These are phyloP conservation scores for Candida pseudoviswanathii DNA, from an alignment of 1,139 yeast genomes.

Conservation along the genomic window DNA sequence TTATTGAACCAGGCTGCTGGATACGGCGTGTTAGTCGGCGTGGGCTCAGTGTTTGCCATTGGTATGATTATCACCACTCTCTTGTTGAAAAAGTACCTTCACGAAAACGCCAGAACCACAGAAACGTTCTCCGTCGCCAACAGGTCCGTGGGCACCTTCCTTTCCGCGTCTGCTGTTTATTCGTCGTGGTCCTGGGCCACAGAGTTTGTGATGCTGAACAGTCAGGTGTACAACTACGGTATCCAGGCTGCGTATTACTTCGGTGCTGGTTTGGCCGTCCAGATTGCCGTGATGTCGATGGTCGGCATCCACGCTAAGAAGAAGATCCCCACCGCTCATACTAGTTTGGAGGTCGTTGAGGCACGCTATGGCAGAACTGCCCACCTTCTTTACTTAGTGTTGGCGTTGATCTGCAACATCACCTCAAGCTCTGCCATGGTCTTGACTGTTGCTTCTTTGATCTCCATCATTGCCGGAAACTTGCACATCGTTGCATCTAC, in stretches of 20 bases:
- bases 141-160: constrained; percentile 27
- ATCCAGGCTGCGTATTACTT: constrained; percentile 29
- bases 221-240: constrained; percentile 32
- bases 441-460: constrained; percentile 39
- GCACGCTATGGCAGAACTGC: constrained; percentile 31
- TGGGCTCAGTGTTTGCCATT: constrained; percentile 32
- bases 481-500: constrained; percentile 35
- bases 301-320: constrained; percentile 34
- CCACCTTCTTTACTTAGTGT: constrained; percentile 34
- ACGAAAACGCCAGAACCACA: constrained; percentile 30
- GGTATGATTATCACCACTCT: constrained; percentile 31
- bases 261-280: constrained; percentile 32
- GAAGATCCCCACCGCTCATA: constrained; percentile 32
- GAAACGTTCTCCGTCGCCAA: constrained; percentile 35
- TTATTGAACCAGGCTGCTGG: constrained; percentile 28
- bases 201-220: constrained; percentile 28
- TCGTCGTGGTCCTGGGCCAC: constrained; percentile 36
- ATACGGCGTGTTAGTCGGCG: constrained; percentile 32
- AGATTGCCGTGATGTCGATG: constrained; percentile 30
- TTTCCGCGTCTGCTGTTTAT: constrained; percentile 31
- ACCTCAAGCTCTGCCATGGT: constrained; percentile 38
- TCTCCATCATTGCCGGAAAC: constrained; percentile 35
- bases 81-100: constrained; percentile 25
- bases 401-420: constrained; percentile 34
- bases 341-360: constrained; percentile 32